Base-by-base conservation (phyloP, 768 basidiomycete genomes). In the Tremella mesenterica region DNA sequence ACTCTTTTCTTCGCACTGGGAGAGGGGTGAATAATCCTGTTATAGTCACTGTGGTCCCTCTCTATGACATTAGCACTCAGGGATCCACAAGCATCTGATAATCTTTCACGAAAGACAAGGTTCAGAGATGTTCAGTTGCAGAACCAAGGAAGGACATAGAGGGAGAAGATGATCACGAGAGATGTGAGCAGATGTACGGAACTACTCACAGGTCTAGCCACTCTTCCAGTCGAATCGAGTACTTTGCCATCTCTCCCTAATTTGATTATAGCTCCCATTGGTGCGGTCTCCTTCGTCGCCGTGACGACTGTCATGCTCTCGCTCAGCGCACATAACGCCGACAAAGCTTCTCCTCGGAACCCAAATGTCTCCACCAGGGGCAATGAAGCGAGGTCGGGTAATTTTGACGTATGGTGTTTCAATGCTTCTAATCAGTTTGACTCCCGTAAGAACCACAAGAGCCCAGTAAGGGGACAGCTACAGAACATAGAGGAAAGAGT, bases 291-390 rank as follows among this genome's bases (percentile, higher is more conserved):
- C 18, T 77, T 76, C 0, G 87, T 90, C 2, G 86, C 79, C 0
- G 93, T 96, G 1, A 79, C 79, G 44, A 96, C 77, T 0, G 75
- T 77, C 10, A 96, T 80, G 2, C 76, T 73, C 50, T 86, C 83
- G 46, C 83, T 80, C 0, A 95, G 74, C 1, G 88, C 88, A 66
- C 92, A 99, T 0, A 99, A 78, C 2, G 93, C 91, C 6, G 90
- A 89, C 0, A 99, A 77, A 0, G 95, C 95, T 74, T 99, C 95
- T 14, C 95, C 95, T 31, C 95, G 81, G 68, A 97, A 99, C 0
- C 93, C 93, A 70, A 96, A 95, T 0, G 90, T 89, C 4, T 75
- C 74, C 9, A 97, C 81, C 0, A 78, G 75, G 2, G 80, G 75
- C 2, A 96, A 80, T 67, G 90, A 87, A 3, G 80, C 74, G 65